Conservation (phyloP, 805 yeast species). For the Isabelozyma gotoi region DNA sequence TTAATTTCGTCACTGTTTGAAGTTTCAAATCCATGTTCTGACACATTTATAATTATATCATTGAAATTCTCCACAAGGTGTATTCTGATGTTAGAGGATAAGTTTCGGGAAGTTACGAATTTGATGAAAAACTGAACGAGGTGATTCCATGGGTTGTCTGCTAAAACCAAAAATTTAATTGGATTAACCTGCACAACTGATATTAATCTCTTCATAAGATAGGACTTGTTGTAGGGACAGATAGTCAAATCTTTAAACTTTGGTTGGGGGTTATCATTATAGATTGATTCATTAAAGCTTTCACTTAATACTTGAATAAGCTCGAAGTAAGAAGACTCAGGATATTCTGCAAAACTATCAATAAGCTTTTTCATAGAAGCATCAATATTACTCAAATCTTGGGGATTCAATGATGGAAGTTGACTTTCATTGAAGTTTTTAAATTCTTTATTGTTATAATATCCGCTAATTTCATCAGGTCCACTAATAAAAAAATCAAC, state of each 20-base stretch:
- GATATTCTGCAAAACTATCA: conserved; percentile 60
- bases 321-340: conserved; percentile 47
- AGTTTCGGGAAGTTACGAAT: conserved; percentile 43
- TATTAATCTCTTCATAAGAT: conserved; percentile 52
- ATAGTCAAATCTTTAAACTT: conserved; percentile 12
- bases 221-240: conserved; percentile 58
- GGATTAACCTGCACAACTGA: conserved; percentile 54
- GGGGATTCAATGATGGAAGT: conserved; percentile 36
- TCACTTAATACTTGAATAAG: conserved; percentile 48
- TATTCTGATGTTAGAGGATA: conserved; percentile 44
- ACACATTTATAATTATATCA: conserved; percentile 41
- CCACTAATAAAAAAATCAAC: conserved; percentile 70
- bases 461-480: conserved; percentile 32
- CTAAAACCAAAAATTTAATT: conserved; percentile 44
- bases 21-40: conserved; percentile 38
- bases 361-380: conserved; percentile 57
- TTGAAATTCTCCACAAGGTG: conserved; percentile 54
- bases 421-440: conserved; percentile 16
- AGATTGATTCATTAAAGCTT: conserved; percentile 27
- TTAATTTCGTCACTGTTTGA: conserved; percentile 15
- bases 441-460: conserved; percentile 29
- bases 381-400: conserved; percentile 54
- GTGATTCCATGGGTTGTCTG: conserved; percentile 46
- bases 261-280: conserved; percentile 3
- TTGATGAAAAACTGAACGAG: conserved; percentile 47